Percentiles rank a stretch among this genome's conserved stretches.
These are phyloP conservation scores for Penicillium capsulatum DNA, from an alignment of 2,329 filamentous ascomycete genomes.

Conservation along the genomic window DNA sequence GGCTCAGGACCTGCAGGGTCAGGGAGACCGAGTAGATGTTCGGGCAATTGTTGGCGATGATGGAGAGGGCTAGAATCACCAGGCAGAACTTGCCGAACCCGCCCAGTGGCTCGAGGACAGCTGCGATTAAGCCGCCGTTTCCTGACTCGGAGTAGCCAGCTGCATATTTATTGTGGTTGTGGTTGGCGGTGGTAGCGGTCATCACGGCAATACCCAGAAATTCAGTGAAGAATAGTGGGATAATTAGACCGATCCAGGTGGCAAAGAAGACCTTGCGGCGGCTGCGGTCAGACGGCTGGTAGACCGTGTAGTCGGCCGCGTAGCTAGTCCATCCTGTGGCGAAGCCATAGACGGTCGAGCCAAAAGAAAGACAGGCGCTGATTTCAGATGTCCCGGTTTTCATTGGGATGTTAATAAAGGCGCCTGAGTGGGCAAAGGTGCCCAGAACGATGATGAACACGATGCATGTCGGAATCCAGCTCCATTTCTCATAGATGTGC, in stretches of 20 bases:
- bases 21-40: conserved; percentile 69
- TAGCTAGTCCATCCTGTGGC: conserved; percentile 70
- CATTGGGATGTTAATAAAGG: conserved; percentile 62
- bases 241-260: conserved; percentile 64
- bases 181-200: conserved; percentile 57
- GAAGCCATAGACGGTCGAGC: conserved; percentile 63
- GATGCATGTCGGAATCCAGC: conserved; percentile 68
- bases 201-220: conserved; percentile 68
- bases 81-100: conserved; percentile 70
- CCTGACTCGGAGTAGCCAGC: conserved; percentile 54
- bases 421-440: conserved; percentile 62
- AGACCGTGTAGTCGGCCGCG: conserved; percentile 75
- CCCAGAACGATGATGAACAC: conserved; percentile 70
- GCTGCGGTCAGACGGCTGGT: conserved; percentile 62
- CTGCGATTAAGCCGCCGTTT: conserved; percentile 63
- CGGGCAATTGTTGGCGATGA: conserved; percentile 67
- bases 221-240: conserved; percentile 69
- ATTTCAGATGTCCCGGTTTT: conserved; percentile 56
- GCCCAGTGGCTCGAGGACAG: conserved; percentile 61
- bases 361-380: conserved; percentile 61
- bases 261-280: conserved; percentile 62
- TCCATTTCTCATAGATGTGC: conserved; percentile 71
- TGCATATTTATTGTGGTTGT: conserved; percentile 52
- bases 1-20: conserved; percentile 61
- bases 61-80: conserved; percentile 61